Base-by-base conservation (phyloP, 768 basidiomycete species). In the Pleurotus sapidus region DNA sequence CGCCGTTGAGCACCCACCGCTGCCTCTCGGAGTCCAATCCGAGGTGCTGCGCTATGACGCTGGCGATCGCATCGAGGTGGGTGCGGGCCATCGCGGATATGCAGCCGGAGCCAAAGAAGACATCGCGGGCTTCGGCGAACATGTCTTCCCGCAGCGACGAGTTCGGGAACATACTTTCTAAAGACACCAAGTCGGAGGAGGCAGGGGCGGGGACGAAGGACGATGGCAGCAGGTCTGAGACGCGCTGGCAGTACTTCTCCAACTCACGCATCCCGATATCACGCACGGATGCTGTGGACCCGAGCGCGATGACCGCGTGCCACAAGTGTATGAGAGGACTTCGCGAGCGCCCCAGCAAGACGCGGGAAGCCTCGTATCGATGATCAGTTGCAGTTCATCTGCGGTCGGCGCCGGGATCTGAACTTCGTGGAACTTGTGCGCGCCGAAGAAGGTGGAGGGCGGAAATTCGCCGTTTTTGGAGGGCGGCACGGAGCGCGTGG, bases 91-190 rank as follows among this genome's bases (percentile, higher is more conserved):
- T 68, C 1, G 78, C 60, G 1, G 84, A 87, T 49, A 80, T 75
- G 4, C 75, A 70, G 14, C 84, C 83, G 23, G 85, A 80, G 38
- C 93, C 92, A 61, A 97, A 93, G 74, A 99, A 98, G 20, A 96
- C 84, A 67, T 98, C 97, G 17, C 89, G 80, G 0, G 92, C 91
- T 66, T 95, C 91, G 42, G 93, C 76, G 64, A 88, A 95, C 27
- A 98, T 84, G 53, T 95, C 93, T 69, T 98, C 95, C 42, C 94
- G 86, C 1, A 95, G 67, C 0, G 80, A 72, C 3, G 88, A 84
- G 65, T 93, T 92, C 3, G 88, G 75, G 63, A 93, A 84, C 46
- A 88, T 64, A 2, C 70, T 70, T 18, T 57, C 59, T 49, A 74
- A 71, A 6, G 59, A 18, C 54, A 69, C 68, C 2, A 23, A 17